Evolutionary conservation across 345 rosid species (phyloP), one percentile per base, ranked within the genome.

Genomic region (Firmiana major): DNA sequence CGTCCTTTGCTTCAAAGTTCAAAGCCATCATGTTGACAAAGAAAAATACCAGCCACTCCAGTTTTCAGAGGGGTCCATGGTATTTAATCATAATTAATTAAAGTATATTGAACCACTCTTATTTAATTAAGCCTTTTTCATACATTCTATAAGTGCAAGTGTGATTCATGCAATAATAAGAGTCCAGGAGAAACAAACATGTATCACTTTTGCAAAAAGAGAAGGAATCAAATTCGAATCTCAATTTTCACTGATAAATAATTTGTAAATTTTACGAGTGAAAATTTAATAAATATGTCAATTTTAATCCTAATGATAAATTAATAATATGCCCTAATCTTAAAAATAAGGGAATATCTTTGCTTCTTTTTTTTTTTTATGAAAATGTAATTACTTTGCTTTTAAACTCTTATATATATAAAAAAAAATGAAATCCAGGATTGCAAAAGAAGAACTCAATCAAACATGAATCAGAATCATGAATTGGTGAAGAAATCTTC

Each of bases 1-100:
- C 4, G 63, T 63, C 62, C 57, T 69, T 69, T 48, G 73, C 58
- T 17, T 69, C 73, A 69, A 46, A 69, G 38, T 48, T 43, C 54
- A 67, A 45, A 22, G 54, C 45, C 21, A 45, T 67, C 36, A 67
- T 67, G 7, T 53, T 45, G 9, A n/a, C 36, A 67, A 45, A 67
- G 36, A 67, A 12, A 67, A 43, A 11, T 5, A 22, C 63, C 63
- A 58, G 12, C 15, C 53, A 22, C 9, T 10, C 5, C 31, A 42
- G 22, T 21, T 66, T 63, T 9, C 6, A 3, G 6, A 24, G 21
- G 73, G 57, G 22, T 69, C 13, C 73, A 26, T 28, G 10, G 16
- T 69, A 48, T 28, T 15, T 16, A 59, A 11, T 40, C 71, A 42
- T 66, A n/a, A 40, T 45, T 24, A 65, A n/a, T 65, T 40, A 65